Evolutionary conservation across 768 basidiomycete genomes (phyloP).

Genomic region (Russula sp.): DNA sequence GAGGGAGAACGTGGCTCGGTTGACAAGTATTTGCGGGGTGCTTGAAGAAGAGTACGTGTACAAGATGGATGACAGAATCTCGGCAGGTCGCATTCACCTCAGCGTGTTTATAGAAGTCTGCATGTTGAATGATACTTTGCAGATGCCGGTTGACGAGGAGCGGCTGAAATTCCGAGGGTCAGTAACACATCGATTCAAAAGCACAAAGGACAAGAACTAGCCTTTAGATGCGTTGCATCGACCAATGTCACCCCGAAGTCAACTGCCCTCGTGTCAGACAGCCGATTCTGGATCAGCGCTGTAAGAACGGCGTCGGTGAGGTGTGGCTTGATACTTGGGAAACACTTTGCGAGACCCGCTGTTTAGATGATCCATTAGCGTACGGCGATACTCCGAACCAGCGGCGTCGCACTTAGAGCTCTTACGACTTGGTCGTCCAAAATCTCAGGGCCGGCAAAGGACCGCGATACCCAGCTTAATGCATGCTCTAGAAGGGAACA

Average conservation of each 20-base stretch:
- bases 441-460: constrained; percentile 2
- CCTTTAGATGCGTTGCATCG: constrained; percentile 45
- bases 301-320: constrained; percentile 66
- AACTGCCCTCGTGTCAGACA: constrained; percentile 33
- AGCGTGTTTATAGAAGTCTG: constrained; percentile 48
- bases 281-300: constrained; percentile 52
- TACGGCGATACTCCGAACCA: not conserved
- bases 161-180: constrained; percentile 37
- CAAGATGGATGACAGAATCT: constrained; percentile 44
- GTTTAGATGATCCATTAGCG: not conserved
- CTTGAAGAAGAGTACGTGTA: constrained; percentile 61
- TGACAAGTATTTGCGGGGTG: constrained; percentile 84
- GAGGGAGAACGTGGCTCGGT: constrained; percentile 70
- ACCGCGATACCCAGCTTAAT: constrained; percentile 3
- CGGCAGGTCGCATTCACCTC: constrained; percentile 30
- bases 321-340: constrained; percentile 34
- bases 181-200: not conserved
- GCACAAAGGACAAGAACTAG: constrained; percentile 28
- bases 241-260: constrained; percentile 28
- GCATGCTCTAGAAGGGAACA: constrained; percentile 7
- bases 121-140: constrained; percentile 68
- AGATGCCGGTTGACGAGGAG: constrained; percentile 65
- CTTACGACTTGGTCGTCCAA: not conserved
- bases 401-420: constrained; percentile 7
- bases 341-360: constrained; percentile 25